Evolutionary conservation across 441 rosid species (phyloP), one percentile per base, ranked within the genome.

Genomic region (Populus trichocarpa): DNA sequence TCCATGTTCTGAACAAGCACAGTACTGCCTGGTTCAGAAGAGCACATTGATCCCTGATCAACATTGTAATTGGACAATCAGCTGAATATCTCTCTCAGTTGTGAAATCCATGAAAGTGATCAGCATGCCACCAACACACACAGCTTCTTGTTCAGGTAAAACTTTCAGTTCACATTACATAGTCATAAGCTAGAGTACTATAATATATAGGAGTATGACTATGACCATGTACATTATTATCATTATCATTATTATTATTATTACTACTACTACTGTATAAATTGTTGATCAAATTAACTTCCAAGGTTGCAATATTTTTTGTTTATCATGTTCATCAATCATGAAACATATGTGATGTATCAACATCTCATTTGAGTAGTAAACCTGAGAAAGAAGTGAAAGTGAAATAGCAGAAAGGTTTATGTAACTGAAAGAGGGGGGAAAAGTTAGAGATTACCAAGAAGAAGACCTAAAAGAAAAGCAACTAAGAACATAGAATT

Each of bases 31-130:
- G 59, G 50, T 77, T 77, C 88, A 83, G 85, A 83, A 77, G 64
- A 26, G 80, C 80, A 80, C 86, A 80, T 68, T 75, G 18, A 53
- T 65, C 71, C 23, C 74, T 76, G 74, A 84, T 85, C 81, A 75
- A 76, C 80, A 73, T 75, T 69, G 78, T 63, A 77, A 84, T 85
- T 85, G 85, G 88, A 81, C 80, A 77, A 80, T 83, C 90, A 75
- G 80, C 78, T 82, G 46, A 76, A 26, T 76, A 77, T 84, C 84
- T 83, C 85, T 83, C 79, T 77, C 83, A 76, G 86, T 84, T 86
- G 82, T 88, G 89, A 88, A 85, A 67, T 84, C 84, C 88, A 88
- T 86, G 85, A 81, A 80, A 80, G 64, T 46, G 40, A 1, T 74
- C 22, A 76, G 22, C 32, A 30, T 30, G 73, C 23, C 73, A 10